Evolutionary conservation across 352 stramenopile species (phyloP), one percentile per base, ranked within the genome.

Genomic region (Pythium phragmitis): DNA sequence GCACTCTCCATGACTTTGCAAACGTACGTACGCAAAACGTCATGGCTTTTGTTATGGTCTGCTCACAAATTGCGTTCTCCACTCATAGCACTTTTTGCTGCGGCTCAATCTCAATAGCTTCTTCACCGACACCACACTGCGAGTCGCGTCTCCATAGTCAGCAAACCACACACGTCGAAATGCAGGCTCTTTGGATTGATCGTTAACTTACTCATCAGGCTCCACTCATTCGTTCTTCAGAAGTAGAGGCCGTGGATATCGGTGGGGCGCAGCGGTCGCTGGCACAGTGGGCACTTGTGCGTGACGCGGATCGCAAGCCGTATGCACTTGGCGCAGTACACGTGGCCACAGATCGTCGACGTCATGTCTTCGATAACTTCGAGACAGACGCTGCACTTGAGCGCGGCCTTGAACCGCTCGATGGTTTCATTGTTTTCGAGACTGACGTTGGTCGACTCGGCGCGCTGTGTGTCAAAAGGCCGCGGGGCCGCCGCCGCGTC

Each of bases 341-440:
- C 77, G 65, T 95, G 86, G 7, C 86, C 84, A 58, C 86, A 95
- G 30, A 80, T 70, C 2, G 86, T 93, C 26, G 84, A 91, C 5
- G 86, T 92, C 70, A 95, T 93, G 58, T 89, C 75, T 49, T 90
- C 63, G 50, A 93, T 77, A 53, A 80, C 68, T 36, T 93, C 86
- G 2, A 95, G 70, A 49, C 86, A 93, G 46, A 95, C 88, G 70
- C 79, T 92, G 77, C 82, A 93, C 77, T 92, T 93, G 63, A 93
- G 80, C 42, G 70, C 66, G 12, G 49, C 41, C 69, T 93, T 93
- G 66, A 93, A 91, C 36, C 75, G 68, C 78, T 93, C 79, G 47
- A 93, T 72, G 36, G 70, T 69, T n/a, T 92, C 85, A 49, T 77
- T 89, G 67, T 93, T 93, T 33, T 84, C 69, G 36, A 93, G 69